Evolutionary conservation across 2,329 filamentous ascomycete genomes (phyloP).

Genomic region (Fusarium acutatum): DNA sequence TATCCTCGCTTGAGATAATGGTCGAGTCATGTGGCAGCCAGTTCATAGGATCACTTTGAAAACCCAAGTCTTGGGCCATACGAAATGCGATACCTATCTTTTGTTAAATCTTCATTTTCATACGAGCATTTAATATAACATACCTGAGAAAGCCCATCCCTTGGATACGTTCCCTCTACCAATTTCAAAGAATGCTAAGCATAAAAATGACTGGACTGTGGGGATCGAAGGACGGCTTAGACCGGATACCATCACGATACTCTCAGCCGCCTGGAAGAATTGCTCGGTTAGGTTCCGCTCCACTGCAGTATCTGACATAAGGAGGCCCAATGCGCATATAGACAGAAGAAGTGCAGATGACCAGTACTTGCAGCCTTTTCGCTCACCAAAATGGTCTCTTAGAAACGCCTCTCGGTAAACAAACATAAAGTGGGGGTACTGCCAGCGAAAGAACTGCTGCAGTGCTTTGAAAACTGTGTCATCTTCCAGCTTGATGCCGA

Average conservation of each 20-base stretch:
- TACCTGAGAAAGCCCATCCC: background rate
- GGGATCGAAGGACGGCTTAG: background rate
- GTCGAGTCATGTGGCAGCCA: background rate
- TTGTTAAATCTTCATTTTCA: background rate
- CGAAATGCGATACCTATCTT: background rate
- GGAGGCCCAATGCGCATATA: background rate
- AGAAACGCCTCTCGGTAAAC: background rate
- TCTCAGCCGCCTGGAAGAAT: background rate
- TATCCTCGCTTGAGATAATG: background rate
- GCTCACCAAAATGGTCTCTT: conserved; percentile 2
- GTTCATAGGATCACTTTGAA: background rate
- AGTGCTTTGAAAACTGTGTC: background rate
- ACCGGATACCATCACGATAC: background rate
- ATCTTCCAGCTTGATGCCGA: background rate
- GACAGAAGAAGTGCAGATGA: background rate
- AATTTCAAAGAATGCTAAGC: background rate
- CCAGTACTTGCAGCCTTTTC: conserved; percentile 1
- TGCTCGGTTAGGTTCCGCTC: background rate
- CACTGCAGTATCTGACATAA: background rate
- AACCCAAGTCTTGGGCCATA: background rate
- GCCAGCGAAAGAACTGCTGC: conserved; percentile 5
- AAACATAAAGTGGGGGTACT: conserved; percentile 6
- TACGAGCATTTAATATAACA: rapidly evolving
- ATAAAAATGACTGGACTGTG: background rate
- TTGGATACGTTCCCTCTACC: background rate